Percentiles rank a stretch among this genome's conserved stretches.
Evolutionary conservation across 495 filamentous ascomycete genomes (phyloP).

Genomic region (Rhypophila decipiens): DNA sequence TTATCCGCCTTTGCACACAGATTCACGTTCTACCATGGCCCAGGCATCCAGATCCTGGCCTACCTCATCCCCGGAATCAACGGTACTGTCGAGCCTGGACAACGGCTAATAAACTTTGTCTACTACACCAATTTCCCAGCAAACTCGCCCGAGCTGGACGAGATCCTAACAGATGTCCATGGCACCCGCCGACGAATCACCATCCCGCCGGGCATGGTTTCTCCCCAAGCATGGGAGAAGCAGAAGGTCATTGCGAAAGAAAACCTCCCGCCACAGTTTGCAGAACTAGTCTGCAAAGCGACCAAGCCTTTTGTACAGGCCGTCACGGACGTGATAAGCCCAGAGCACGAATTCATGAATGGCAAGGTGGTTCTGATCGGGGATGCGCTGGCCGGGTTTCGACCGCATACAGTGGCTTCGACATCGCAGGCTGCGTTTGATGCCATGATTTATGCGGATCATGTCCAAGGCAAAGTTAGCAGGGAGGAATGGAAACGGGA

Average conservation of each 20-base stretch:
- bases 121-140: constrained; percentile 51
- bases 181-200: constrained; percentile 42
- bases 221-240: constrained; percentile 35
- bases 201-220: constrained; percentile 42
- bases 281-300: constrained; percentile 44
- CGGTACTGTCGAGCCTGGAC: constrained; percentile 38
- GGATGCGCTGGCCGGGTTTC: constrained; percentile 50
- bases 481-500: constrained; percentile 36
- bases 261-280: constrained; percentile 45
- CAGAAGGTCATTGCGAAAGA: constrained; percentile 36
- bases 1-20: constrained; percentile 55
- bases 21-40: constrained; percentile 42
- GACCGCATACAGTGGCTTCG: constrained; percentile 49
- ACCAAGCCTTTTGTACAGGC: constrained; percentile 48
- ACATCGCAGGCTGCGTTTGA: constrained; percentile 47
- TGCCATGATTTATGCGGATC: constrained; percentile 38
- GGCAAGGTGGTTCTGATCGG: constrained; percentile 50
- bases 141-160: constrained; percentile 36
- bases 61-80: constrained; percentile 50
- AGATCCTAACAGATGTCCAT: constrained; percentile 47
- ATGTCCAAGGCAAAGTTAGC: constrained; percentile 33
- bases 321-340: constrained; percentile 47
- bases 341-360: constrained; percentile 36
- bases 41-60: constrained; percentile 39
- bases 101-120: constrained; percentile 50